Conservation (phyloP, 139 green algal species). For the Closterium sp. region DNA sequence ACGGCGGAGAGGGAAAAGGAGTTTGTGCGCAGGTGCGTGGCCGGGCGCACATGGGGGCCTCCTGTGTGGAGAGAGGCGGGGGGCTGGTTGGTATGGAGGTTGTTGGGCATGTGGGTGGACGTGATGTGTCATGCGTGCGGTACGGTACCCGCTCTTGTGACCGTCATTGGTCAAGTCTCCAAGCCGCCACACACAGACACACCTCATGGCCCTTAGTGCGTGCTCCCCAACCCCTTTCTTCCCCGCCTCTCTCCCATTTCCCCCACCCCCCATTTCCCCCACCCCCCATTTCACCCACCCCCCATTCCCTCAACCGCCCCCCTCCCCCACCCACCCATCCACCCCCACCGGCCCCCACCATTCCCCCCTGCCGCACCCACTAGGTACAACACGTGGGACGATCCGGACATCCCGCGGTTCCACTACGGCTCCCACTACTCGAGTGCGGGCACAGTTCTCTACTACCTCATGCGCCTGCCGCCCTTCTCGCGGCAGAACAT, state of each 20-base stretch:
- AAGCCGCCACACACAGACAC: not conserved
- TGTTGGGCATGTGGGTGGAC: too few relatives aligned
- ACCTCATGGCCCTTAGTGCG: not conserved
- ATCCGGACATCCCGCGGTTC: conserved; percentile 55
- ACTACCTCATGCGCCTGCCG: conserved; percentile 59
- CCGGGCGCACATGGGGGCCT: too few relatives aligned
- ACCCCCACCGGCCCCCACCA: too few relatives aligned
- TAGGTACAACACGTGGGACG: conserved; percentile 52
- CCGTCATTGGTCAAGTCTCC: too few relatives aligned
- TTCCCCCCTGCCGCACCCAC: not conserved
- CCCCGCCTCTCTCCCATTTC: too few relatives aligned
- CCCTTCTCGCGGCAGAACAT: conserved; percentile 55
- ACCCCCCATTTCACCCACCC: not conserved
- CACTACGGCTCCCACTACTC: conserved; percentile 67
- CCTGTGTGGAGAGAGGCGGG: too few relatives aligned
- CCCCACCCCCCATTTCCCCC: too few relatives aligned
- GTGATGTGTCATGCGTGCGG: too few relatives aligned
- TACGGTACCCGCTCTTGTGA: too few relatives aligned
- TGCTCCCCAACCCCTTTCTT: not conserved
- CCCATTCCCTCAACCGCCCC: too few relatives aligned
- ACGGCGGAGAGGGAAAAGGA: conserved; percentile 36
- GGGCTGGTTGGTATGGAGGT: too few relatives aligned
- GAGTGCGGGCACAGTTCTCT: conserved; percentile 56
- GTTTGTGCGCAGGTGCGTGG: conserved; percentile 16
- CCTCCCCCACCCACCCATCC: too few relatives aligned